Percentiles rank a stretch among this genome's conserved stretches.
Evolutionary conservation across 345 rosid species (phyloP).

Genomic region (Acer yangbiense): DNA sequence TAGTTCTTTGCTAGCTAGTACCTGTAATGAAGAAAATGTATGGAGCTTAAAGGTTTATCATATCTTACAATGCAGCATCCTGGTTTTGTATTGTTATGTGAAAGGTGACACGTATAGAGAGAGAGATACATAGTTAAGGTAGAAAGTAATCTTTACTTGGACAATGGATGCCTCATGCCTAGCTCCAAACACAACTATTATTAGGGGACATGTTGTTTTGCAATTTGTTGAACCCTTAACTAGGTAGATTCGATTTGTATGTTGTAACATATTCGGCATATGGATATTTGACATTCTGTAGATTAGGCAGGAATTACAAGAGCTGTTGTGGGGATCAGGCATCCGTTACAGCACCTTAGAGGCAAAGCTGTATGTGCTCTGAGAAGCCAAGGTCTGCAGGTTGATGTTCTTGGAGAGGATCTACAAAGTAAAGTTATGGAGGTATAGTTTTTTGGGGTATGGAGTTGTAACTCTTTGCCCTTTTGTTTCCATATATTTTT

Average conservation of each 20-base stretch:
- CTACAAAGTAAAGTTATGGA: conserved; percentile 69
- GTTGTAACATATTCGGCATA: not conserved
- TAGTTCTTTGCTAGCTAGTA: not conserved
- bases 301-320: conserved; percentile 86
- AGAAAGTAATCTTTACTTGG: not conserved
- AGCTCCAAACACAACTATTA: not conserved
- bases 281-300: conserved; percentile 40
- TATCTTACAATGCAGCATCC: not conserved
- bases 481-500: not conserved
- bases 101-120: not conserved
- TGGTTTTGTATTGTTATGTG: not conserved
- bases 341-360: conserved; percentile 86
- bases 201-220: not conserved
- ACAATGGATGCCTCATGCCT: not conserved
- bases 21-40: not conserved
- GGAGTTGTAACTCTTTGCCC: not conserved
- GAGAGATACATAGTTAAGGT: not conserved
- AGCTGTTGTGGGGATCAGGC: conserved; percentile 87
- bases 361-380: conserved; percentile 76
- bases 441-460: conserved; percentile 43
- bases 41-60: not conserved
- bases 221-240: not conserved
- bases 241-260: not conserved
- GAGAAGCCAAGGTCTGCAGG: conserved; percentile 76
- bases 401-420: conserved; percentile 94